phyloP scores from a whole-genome alignment of 148 eudicot genomes.

The Suaeda aralocaspica region DNA sequence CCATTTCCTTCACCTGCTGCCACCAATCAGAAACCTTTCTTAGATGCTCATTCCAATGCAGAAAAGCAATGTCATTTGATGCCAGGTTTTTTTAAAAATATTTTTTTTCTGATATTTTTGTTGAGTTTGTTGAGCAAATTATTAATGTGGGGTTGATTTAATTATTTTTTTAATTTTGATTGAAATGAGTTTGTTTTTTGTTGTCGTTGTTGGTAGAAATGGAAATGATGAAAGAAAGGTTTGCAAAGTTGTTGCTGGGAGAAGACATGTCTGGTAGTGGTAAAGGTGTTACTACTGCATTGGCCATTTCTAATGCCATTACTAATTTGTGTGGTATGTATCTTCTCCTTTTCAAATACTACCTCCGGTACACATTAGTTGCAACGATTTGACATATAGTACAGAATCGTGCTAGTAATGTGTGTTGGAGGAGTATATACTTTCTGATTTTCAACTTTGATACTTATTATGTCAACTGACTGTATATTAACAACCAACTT shows the following conservation, averaged over 20 bases:
- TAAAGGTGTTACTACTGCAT: conserved; percentile 71
- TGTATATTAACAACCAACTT: too few species aligned
- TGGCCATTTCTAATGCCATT: conserved; percentile 76
- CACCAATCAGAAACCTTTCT: conserved; percentile 24
- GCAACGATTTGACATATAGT: too few species aligned
- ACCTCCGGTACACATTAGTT: too few species aligned
- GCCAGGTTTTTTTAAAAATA: conserved; percentile 35
- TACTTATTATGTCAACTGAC: too few species aligned
- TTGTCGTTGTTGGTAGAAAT: conserved; percentile 34
- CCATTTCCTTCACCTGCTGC: conserved; percentile 32
- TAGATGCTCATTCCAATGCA: conserved; percentile 31
- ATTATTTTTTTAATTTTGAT: conserved; percentile 9
- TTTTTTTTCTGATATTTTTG: not conserved
- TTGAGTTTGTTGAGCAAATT: too few species aligned
- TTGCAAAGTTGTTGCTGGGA: conserved; percentile 77
- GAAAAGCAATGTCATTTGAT: conserved; percentile 41
- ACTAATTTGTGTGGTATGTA: conserved; percentile 81
- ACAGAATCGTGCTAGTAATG: too few species aligned
- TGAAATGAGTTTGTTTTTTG: not conserved
- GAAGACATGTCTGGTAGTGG: conserved; percentile 94
- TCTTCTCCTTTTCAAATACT: not conserved
- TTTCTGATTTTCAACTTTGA: too few species aligned
- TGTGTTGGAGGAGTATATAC: too few species aligned
- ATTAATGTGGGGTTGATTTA: too few species aligned
- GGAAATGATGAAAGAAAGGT: conserved; percentile 85